Evolutionary conservation across 768 basidiomycete genomes (phyloP), one percentile per base, ranked within the genome.

Genomic region (Suillus ampliporus): DNA sequence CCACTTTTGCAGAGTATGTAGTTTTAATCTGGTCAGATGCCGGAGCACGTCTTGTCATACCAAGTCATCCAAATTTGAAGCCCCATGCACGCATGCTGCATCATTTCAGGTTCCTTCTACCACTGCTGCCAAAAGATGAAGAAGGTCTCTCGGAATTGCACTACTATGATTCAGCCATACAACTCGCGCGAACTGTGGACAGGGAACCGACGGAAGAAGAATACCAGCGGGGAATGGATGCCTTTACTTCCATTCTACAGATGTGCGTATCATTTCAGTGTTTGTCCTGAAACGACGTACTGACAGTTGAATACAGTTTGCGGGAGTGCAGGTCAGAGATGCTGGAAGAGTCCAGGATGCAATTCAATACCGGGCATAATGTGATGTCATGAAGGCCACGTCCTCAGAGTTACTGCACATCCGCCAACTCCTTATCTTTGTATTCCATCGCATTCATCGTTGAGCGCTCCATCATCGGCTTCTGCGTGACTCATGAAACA

Each of bases 51-150:
- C 72, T 83, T 53, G 83, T 93, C 44, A 90, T 94, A 64, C 92
- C 92, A 34, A 83, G 85, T 41, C 85, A 90, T 58, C 92, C 91
- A 14, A 68, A 77, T 19, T 74, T 90, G 68, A 88, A 89, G 66
- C 90, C 91, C 3, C 88, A 91, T 72, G 82, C 82, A 5, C 87
- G 91, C 65, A 89, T 93, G 89, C 79, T 89, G 53, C 87, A 91
- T 72, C 91, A 93, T 72, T 90, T 92, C 70, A 87, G 91, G 47
- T 91, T 89, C 76, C 83, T 94, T 40, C 75, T 84, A 4, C 90
- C 90, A 0, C 80, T 94, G 2, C 61, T 86, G 80, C 61, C 80
- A 74, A 76, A 73, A 61, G 86, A 90, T 63, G 86, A 86, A 34
- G 83, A 87, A 50, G 87, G 87, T n/a, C 74, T 90, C 52, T 85